phyloP scores from a whole-genome alignment of 176 grass and related monocot species.

The Juncus effusus region DNA sequence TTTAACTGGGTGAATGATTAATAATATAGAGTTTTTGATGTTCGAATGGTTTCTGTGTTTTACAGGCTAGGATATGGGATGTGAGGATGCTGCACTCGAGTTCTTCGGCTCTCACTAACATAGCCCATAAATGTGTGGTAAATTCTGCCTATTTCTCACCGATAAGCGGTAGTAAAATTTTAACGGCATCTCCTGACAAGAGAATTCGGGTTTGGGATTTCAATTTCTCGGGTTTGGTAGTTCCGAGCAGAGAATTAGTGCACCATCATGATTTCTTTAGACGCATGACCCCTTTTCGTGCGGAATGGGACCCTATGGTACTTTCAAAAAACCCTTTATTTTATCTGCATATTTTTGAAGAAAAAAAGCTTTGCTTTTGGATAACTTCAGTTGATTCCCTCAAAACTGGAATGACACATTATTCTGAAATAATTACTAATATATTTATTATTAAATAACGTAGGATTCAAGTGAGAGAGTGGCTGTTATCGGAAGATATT shows the following conservation, averaged over 20 bases:
- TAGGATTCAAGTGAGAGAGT: slow-evolving; percentile 83
- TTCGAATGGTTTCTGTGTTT: too few relatives aligned
- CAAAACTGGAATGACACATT: too few relatives aligned
- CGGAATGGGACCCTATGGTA: slow-evolving; percentile 93
- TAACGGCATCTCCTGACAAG: slow-evolving; percentile 89
- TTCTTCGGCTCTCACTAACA: slow-evolving; percentile 43
- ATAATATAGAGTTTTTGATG: too few relatives aligned
- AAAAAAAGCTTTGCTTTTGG: too few relatives aligned
- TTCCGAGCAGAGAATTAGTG: slow-evolving; percentile 93
- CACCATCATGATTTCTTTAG: slow-evolving; percentile 98
- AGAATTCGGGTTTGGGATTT: slow-evolving; percentile 96
- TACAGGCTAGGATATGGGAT: slow-evolving; percentile 83
- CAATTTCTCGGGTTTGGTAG: slow-evolving; percentile 70
- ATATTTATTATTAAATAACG: slow-evolving; percentile 3
- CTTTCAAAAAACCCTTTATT: too few relatives aligned
- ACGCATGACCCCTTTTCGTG: slow-evolving; percentile 87
- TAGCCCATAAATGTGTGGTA: slow-evolving; percentile 81
- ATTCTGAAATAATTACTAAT: too few relatives aligned
- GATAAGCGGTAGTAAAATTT: slow-evolving; percentile 69
- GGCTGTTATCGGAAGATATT: slow-evolving; percentile 85
- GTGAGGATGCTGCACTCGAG: slow-evolving; percentile 51
- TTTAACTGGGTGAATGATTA: too few relatives aligned
- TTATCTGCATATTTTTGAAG: too few relatives aligned
- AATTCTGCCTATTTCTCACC: slow-evolving; percentile 97
- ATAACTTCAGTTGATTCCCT: too few relatives aligned